Conservation (phyloP, 305 asterid species). For the Ruellia speciosa region DNA sequence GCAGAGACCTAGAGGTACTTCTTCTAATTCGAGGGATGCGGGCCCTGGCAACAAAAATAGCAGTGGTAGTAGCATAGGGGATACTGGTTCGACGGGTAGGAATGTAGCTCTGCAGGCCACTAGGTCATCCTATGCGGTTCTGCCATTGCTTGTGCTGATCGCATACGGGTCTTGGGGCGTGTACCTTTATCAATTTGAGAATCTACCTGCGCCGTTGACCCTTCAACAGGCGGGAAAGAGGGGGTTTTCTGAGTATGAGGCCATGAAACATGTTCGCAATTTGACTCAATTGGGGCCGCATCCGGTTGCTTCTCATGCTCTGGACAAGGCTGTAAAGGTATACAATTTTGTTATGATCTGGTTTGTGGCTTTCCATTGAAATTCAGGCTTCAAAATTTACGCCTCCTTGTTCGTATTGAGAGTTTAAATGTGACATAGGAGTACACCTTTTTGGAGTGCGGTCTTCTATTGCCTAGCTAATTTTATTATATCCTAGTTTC, state of each 20-base stretch:
- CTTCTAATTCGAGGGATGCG: conserved; percentile 28
- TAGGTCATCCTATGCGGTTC: conserved; percentile 57
- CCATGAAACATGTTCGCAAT: conserved; percentile 67
- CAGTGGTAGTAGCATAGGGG: conserved; percentile 20
- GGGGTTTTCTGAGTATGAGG: conserved; percentile 86
- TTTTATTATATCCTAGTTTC: conserved; percentile 1
- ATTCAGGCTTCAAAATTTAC: conserved; percentile 1
- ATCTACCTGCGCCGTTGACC: conserved; percentile 48
- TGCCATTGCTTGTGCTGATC: conserved; percentile 55
- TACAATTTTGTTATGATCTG: background rate
- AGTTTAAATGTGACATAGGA: background rate
- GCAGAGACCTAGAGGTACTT: conserved; percentile 39
- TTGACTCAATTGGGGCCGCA: conserved; percentile 82
- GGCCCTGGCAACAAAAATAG: conserved; percentile 10
- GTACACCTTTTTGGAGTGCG: background rate
- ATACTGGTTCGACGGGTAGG: conserved; percentile 19
- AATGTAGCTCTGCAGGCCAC: conserved; percentile 39
- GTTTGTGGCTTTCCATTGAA: background rate
- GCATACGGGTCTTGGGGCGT: conserved; percentile 67
- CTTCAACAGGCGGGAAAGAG: conserved; percentile 76
- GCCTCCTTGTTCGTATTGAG: background rate
- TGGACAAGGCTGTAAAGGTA: conserved; percentile 69
- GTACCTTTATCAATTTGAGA: conserved; percentile 65
- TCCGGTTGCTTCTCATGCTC: conserved; percentile 74
- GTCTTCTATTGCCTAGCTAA: background rate